Base-by-base conservation (phyloP, 148 eudicot species). In the Chenopodium formosanum region DNA sequence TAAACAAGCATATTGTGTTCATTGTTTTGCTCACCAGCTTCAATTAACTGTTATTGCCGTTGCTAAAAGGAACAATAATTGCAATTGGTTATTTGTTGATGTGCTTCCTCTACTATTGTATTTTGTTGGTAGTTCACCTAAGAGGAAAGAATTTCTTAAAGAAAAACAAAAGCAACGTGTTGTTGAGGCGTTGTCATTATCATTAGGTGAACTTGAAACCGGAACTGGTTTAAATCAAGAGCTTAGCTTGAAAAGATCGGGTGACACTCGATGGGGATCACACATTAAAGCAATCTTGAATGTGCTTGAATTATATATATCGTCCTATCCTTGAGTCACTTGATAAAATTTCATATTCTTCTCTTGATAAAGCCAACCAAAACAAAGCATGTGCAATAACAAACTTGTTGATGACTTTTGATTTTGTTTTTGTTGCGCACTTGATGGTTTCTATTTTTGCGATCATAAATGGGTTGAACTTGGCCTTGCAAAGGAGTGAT, bases 191-290 rank as follows among this genome's bases (percentile, higher is more conserved):
- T 14, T 58, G 17, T 25, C 25, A 25, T 25, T 25, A 25, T 58
- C 20, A 3, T 58, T 58, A 58, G 76, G 63, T 31, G 52, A 52
- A n/a, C 23, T 80, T 70, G 48, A 50, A 32, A 52, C 47, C 5
- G 77, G 76, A 50, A 80, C 44, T 4, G 63, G 76, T 34, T 29
- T 53, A 17, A 80, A 80, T 80, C 77, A 70, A 53, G 69, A 71
- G 11, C 48, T 50, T 32, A 23, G 52, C 8, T 56, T 80, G 48
- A 64, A 34, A 9, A 70, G 70, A 29, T 47, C 66, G 10, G 22
- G 75, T 53, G 50, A 71, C 31, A 71, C 82, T 31, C 40, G 82
- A 71, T 80, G 68, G 68, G 76, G 77, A 8, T 72, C 82, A 71
- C 66, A 80, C 29, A 56, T 23, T 69, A 80, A 80, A 44, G 8